Conservation (phyloP, 768 basidiomycete genomes). For the Dictyophora rubrovolvata region DNA sequence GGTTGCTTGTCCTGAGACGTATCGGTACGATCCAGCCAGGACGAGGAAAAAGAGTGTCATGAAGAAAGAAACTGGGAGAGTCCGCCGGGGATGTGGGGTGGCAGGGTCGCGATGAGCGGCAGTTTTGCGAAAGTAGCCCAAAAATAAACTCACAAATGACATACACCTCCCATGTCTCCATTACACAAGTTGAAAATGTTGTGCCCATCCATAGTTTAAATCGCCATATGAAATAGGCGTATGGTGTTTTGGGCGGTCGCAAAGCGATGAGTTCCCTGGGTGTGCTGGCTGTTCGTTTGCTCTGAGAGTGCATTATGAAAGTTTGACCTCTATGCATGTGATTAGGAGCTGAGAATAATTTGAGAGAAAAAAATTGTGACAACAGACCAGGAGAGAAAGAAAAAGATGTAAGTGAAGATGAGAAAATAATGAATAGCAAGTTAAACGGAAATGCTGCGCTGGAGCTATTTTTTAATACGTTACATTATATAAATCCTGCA, state of each 20-base stretch:
- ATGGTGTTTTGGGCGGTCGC: constrained; percentile 9
- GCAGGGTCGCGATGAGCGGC: too few relatives aligned
- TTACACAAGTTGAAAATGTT: constrained; percentile 47
- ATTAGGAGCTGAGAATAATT: too few relatives aligned
- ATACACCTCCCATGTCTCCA: constrained; percentile 63
- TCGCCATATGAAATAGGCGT: constrained; percentile 35
- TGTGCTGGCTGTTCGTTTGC: not conserved
- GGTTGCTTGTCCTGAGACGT: constrained; percentile 47
- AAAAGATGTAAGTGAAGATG: too few relatives aligned
- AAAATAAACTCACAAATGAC: constrained; percentile 37
- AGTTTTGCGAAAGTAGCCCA: too few relatives aligned
- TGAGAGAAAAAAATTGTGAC: too few relatives aligned
- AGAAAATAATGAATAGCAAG: too few relatives aligned
- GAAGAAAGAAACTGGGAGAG: constrained; percentile 29
- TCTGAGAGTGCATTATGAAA: not conserved
- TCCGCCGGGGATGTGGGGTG: too few relatives aligned
- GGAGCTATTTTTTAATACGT: too few relatives aligned
- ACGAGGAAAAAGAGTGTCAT: constrained; percentile 33
- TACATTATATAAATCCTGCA: too few relatives aligned
- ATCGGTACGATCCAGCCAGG: constrained; percentile 40
- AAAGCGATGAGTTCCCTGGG: not conserved
- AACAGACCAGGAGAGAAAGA: too few relatives aligned
- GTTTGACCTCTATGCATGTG: too few relatives aligned
- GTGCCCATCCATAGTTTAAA: constrained; percentile 46
- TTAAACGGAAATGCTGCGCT: too few relatives aligned